Evolutionary conservation across 495 filamentous ascomycete species (phyloP).

Genomic region (Venustampulla echinocandica): DNA sequence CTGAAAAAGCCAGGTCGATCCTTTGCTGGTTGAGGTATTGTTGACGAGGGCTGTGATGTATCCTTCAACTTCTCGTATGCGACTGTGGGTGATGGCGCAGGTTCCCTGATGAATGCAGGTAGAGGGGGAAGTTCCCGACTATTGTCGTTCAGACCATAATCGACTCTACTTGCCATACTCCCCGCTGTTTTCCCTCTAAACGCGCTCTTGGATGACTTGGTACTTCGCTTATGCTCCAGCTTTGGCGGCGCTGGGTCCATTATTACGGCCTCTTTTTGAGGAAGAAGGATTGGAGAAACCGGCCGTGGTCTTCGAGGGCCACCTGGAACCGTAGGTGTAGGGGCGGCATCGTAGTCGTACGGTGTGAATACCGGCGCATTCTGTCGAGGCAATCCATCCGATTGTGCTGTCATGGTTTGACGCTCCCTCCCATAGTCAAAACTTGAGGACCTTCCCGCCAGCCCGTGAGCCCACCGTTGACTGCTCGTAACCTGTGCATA

Average conservation of each 20-base stretch:
- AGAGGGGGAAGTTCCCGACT: constrained; percentile 20
- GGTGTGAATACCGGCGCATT: constrained; percentile 24
- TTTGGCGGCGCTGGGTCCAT: constrained; percentile 24
- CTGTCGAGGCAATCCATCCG: constrained; percentile 23
- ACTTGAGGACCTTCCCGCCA: constrained; percentile 63
- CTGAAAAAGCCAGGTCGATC: constrained; percentile 86
- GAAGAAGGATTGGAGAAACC: constrained; percentile 15
- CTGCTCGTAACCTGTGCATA: constrained; percentile 44
- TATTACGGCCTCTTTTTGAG: constrained; percentile 13
- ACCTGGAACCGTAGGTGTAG: constrained; percentile 75
- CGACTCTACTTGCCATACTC: constrained; percentile 2
- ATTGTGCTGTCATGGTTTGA: constrained; percentile 21
- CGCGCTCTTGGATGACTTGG: constrained; percentile 45
- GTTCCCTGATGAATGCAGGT: constrained; percentile 21
- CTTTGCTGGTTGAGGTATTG: constrained; percentile 25
- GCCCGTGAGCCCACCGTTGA: constrained; percentile 46
- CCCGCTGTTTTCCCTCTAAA: constrained; percentile 18
- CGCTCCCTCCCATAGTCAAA: constrained; percentile 57
- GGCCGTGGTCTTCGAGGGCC: constrained; percentile 52
- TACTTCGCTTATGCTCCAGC: constrained; percentile 51
- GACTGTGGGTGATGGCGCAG: constrained; percentile 42
- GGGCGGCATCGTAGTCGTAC: constrained; percentile 71
- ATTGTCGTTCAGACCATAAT: constrained; percentile 17
- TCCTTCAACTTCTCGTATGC: constrained; percentile 53
- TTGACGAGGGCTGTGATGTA: constrained; percentile 18